These are phyloP conservation scores for Taphrina flavorubra DNA, from an alignment of 1,139 yeast genomes.

Conservation along the genomic window DNA sequence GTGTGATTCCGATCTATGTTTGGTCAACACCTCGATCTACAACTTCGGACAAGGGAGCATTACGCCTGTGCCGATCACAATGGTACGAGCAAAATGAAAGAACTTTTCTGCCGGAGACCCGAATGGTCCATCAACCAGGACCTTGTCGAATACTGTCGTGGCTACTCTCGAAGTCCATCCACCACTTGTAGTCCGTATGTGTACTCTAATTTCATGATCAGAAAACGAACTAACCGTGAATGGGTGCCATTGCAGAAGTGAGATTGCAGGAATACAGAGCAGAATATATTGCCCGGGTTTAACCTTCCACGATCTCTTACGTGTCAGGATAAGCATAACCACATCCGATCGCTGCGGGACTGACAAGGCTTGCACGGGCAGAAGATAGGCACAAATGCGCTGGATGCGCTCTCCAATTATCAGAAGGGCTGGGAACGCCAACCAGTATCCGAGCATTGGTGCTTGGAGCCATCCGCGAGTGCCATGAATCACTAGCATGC, in stretches of 20 bases:
- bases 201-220: slow-evolving; percentile 6
- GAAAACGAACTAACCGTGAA: slow-evolving; percentile 22
- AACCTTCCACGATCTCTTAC: not conserved
- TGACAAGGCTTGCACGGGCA: not conserved
- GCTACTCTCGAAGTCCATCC: slow-evolving; percentile 10
- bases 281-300: slow-evolving; percentile 27
- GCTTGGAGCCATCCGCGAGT: slow-evolving; percentile 19
- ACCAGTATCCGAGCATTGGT: slow-evolving; percentile 35
- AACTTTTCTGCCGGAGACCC: slow-evolving; percentile 32
- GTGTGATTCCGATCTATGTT: slow-evolving; percentile 3
- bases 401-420: slow-evolving; percentile 2
- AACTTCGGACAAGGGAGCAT: too few relatives aligned
- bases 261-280: slow-evolving; percentile 19
- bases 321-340: not conserved
- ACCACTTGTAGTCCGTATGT: slow-evolving; percentile 25
- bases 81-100: slow-evolving; percentile 23
- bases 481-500: slow-evolving; percentile 30
- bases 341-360: slow-evolving; percentile 15
- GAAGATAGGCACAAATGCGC: not conserved
- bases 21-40: not conserved
- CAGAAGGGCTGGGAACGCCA: slow-evolving; percentile 20
- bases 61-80: slow-evolving; percentile 26
- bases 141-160: not conserved
- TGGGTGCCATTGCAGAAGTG: slow-evolving; percentile 32
- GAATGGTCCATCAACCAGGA: slow-evolving; percentile 26